Base-by-base conservation (phyloP, 495 filamentous ascomycete species). In the Podospora comata region DNA sequence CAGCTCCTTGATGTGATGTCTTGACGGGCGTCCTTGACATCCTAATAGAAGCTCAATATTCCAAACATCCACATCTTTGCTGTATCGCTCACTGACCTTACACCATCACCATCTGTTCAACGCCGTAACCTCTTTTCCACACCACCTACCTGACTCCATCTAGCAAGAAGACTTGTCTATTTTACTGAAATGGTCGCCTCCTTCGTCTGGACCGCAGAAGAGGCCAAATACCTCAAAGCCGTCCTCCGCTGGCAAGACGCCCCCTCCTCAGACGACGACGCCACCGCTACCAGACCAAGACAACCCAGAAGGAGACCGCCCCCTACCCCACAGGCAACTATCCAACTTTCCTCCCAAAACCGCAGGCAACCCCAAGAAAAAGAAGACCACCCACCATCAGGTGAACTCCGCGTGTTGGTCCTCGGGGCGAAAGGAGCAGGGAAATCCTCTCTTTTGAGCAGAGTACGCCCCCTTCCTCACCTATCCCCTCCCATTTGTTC, bases 391-490 rank as follows among this genome's bases (percentile, higher is more conserved):
- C 65, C 65, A n/a, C 66, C 74, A 11, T 71, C 67, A 0, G 77
- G 76, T 19, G 76, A 82, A 59, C 79, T 83, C 68, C 75, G 76
- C 62, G 67, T 83, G 27, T 71, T 83, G 18, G 73, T 83, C 28
- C 68, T 83, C 20, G 81, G 81, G 27, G 76, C 72, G 0, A 77
- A 79, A 13, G 79, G 77, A 0, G 74, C 73, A 58, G 80, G 81
- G 16, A 83, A 83, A 71, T 81, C 80, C 2, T 73, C 79, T 15
- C 72, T 83, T 15, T 66, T 83, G 4, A 80, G 78, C 0, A 73
- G 73, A 65, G 81, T 82, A 76, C 34, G 54, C n/a, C 30, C 26
- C 58, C 19, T 7, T 32, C 16, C 5, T 65, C 19, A n/a, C 27
- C 39, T 28, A 4, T 54, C 4, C 20, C 64, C 34, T 23, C 23